Evolutionary conservation across 2,329 filamentous ascomycete species (phyloP).

Genomic region (Alternaria rosae): DNA sequence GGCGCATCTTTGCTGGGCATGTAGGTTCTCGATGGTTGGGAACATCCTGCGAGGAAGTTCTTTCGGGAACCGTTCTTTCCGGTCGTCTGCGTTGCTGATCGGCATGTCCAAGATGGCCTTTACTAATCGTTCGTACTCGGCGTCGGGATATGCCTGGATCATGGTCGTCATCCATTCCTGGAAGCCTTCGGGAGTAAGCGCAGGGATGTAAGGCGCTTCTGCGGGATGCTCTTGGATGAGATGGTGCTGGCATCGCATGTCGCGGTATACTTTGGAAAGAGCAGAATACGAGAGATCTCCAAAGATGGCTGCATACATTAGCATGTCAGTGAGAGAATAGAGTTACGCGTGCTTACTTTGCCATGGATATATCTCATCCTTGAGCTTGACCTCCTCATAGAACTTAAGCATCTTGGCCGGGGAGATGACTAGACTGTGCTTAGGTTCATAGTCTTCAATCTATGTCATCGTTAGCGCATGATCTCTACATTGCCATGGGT

Average conservation of each 20-base stretch:
- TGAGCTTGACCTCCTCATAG: conserved; percentile 71
- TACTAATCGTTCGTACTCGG: conserved; percentile 74
- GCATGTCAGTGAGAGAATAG: neutral
- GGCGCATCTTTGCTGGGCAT: conserved; percentile 67
- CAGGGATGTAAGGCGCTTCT: conserved; percentile 54
- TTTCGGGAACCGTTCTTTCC: conserved; percentile 77
- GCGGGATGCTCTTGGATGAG: conserved; percentile 55
- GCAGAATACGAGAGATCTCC: conserved; percentile 51
- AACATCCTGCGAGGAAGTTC: conserved; percentile 78
- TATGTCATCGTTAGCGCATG: conserved; percentile 41
- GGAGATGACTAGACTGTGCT: conserved; percentile 73
- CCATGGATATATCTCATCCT: conserved; percentile 74
- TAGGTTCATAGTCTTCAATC: conserved; percentile 74
- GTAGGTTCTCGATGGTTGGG: conserved; percentile 65
- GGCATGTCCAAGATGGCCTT: conserved; percentile 74
- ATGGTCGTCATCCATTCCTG: conserved; percentile 72
- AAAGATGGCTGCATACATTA: conserved; percentile 49
- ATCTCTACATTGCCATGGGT: neutral
- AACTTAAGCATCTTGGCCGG: conserved; percentile 78
- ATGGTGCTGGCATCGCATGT: conserved; percentile 58
- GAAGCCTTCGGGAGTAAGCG: conserved; percentile 57
- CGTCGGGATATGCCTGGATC: conserved; percentile 77
- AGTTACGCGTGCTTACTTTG: conserved; percentile 58
- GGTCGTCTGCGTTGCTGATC: conserved; percentile 70
- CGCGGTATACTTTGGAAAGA: conserved; percentile 56